Evolutionary conservation across 352 stramenopile species (phyloP), one percentile per base, ranked within the genome.

Genomic region (Phytophthora capsici): DNA sequence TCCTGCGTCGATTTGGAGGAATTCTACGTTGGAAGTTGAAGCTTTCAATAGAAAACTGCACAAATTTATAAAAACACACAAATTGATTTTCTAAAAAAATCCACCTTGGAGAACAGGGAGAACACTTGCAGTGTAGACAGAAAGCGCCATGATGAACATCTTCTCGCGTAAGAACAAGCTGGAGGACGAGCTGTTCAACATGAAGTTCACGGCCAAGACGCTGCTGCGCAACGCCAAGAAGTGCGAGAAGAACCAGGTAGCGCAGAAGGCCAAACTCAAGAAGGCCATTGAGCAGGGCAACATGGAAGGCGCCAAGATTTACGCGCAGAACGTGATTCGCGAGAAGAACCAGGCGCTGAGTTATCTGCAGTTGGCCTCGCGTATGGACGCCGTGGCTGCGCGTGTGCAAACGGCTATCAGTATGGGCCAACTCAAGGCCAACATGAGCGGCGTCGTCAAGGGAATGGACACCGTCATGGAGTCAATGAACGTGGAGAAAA

Each of bases 401-500:
- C 86, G 97, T 30, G 91, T 99, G 61, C 96, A 99, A 77, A 99
- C 96, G 4, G 96, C 97, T 14, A 98, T 99, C 51, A 89, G 93
- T 30, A 99, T 99, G 94, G 76, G 85, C 63, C 80, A 95, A 62
- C 83, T 97, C 23, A 98, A 97, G 63, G 83, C 89, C 59, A 97
- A 96, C 56, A 99, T 99, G 97, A 91, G 89, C 62, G 91, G 93
- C 32, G 96, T 99, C 9, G 95, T 99, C 30, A 97, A 94, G 63
- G 97, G 97, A 37, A 99, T 99, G 97, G 90, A 97, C 73, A 98
- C 89, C 40, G 94, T 97, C 28, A 91, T 99, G 78, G 90, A 94
- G 50, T 93, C 84, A 10, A 99, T 99, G 97, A 96, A 99, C 73
- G 89, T 98, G 28, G 95, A 99, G 69, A 97, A 98, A 80, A 98